Percentiles rank a stretch among this genome's conserved stretches.
These are phyloP conservation scores for Fusarium devonianum DNA, from an alignment of 2,329 filamentous ascomycete species.

Conservation along the genomic window DNA sequence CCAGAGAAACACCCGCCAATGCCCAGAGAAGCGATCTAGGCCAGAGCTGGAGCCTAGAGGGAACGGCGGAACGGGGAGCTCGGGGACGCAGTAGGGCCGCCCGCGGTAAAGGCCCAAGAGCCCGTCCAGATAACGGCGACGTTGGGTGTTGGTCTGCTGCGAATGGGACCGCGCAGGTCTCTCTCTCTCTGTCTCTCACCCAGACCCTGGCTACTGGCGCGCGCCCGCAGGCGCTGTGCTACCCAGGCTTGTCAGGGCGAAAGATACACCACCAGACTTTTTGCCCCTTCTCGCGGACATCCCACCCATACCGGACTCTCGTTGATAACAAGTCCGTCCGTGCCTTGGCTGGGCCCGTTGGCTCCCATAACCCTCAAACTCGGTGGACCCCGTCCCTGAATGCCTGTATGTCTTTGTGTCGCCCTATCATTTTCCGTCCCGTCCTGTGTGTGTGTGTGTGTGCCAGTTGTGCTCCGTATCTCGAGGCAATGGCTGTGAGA, in stretches of 20 bases:
- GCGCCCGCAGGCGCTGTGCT: conserved; percentile 12
- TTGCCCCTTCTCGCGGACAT: background rate
- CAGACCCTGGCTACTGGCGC: conserved; percentile 17
- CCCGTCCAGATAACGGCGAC: conserved; percentile 32
- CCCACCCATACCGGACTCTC: conserved; percentile 10
- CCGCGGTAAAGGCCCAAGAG: conserved; percentile 23
- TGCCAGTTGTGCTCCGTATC: no score
- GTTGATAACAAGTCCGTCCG: conserved; percentile 25
- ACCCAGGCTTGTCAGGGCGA: conserved; percentile 4
- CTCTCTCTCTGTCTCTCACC: no score
- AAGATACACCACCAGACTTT: background rate
- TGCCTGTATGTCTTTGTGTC: conserved; percentile 5
- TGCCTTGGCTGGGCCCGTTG: conserved; percentile 6
- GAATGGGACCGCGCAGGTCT: conserved; percentile 8
- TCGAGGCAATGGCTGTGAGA: background rate
- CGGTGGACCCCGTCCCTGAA: conserved; percentile 19
- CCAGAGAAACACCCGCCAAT: conserved; percentile 18
- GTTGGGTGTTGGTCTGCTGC: conserved; percentile 31
- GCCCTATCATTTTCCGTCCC: conserved; percentile 1
- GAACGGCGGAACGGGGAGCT: conserved; percentile 30
- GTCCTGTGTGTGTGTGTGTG: no score
- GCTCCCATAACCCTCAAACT: conserved; percentile 3
- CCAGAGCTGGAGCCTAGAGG: conserved; percentile 18
- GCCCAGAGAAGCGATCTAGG: conserved; percentile 24
- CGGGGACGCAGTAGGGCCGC: conserved; percentile 26